Percentiles rank a stretch among this genome's conserved stretches.
Evolutionary conservation across 2,329 filamentous ascomycete genomes (phyloP).

Genomic region (Thelonectria rubi): DNA sequence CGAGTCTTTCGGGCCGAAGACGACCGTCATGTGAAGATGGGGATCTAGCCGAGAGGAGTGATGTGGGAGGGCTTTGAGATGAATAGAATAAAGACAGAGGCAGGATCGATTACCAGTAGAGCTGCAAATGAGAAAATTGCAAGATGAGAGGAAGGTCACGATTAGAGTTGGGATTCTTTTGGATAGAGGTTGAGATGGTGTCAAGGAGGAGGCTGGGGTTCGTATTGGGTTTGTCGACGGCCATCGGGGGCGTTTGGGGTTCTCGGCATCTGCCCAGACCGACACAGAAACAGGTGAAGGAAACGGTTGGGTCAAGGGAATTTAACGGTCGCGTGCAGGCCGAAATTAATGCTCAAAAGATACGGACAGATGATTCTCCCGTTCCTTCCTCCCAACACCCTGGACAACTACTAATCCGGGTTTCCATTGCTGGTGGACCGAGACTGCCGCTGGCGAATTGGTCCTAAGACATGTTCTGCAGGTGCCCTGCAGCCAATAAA

Average conservation of each 20-base stretch:
- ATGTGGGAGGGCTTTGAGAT: constrained; percentile 2
- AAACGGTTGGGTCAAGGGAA: too few species aligned
- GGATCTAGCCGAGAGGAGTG: constrained; percentile 4
- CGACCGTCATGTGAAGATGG: constrained; percentile 29
- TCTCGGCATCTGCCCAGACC: too few species aligned
- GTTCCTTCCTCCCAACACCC: too few species aligned
- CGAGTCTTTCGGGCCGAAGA: constrained; percentile 52
- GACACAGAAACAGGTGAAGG: too few species aligned
- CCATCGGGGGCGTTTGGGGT: not conserved
- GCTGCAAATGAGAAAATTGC: not conserved
- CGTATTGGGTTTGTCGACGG: not conserved
- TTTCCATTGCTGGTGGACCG: not conserved
- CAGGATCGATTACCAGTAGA: constrained; percentile 1
- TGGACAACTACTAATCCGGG: too few species aligned
- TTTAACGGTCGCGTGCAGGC: too few species aligned
- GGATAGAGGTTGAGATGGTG: not conserved
- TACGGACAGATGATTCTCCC: too few species aligned
- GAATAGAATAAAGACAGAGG: not conserved
- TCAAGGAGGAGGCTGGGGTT: not conserved
- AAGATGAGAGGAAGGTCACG: not conserved
- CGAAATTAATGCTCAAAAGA: too few species aligned
- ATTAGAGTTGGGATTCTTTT: not conserved
- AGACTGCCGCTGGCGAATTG: not conserved
- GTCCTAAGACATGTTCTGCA: constrained; percentile 15
- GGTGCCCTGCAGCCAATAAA: constrained; percentile 22